Base-by-base conservation (phyloP, 2,329 filamentous ascomycete genomes). In the Colletotrichum musae region DNA sequence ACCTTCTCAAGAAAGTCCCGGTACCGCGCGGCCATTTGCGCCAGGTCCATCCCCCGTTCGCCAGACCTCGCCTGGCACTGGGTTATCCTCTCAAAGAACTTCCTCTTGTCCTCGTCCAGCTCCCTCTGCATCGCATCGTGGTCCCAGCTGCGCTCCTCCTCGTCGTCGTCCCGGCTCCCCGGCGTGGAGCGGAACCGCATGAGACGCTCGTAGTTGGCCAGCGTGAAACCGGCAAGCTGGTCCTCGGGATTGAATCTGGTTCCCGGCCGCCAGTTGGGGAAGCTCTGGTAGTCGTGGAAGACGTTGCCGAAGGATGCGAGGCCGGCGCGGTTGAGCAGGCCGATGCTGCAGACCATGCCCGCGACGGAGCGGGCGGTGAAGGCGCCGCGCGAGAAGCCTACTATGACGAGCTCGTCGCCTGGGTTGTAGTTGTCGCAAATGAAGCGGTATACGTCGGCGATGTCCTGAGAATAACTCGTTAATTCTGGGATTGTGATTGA, bases 351-450 rank as follows among this genome's bases (percentile, higher is more conserved):
- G 6, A 78, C 65, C 64, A 77, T 59, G 10, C 70, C 73, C 3
- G 79, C 76, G 4, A 80, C 75, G 1, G 78, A 77, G 12, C 79
- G 79, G n/a, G 78, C 79, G 0, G 79, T 80, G 62, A 80, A 81
- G 24, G 79, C 79, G 24, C 79, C 79, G 2, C 79, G 74, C 0
- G 79, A 80, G 72, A 80, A 81, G 15, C 79, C 79, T 36, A 80
- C 72, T 39, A 79, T 76, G 18, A 80, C 73, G 28, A 81, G 77
- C 64, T 81, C 77, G 56, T 79, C 77, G 1, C 75, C 76, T 4
- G 73, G 74, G 43, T 74, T 73, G 63, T 76, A 81, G 73, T 81
- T 82, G 51, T 78, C 74, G 56, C 77, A 77, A 5, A 80, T 72
- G 70, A 80, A 81, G 43, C 77, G 76, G 70, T 82, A 82, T 0